Base-by-base conservation (phyloP, 1,139 yeast genomes). In the Nakaseomyces kungkrabaensis region DNA sequence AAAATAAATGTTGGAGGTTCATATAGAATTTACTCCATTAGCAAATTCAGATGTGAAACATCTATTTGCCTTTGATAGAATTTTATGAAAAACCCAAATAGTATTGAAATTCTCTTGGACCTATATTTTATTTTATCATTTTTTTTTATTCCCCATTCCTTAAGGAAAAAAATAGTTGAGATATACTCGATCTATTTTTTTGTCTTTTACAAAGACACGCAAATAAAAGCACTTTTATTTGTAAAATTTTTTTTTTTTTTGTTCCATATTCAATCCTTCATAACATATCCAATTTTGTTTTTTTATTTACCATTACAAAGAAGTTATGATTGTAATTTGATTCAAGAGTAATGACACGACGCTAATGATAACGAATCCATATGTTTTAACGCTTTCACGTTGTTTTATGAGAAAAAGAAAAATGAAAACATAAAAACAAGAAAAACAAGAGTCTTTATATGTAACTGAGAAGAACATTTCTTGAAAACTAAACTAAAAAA, bases 331-430 rank as follows among this genome's bases (percentile, higher is more conserved):
- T 37, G 26, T 13, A 37, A 37, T 37, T 11, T 25, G 42, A 38
- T n/a, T 38, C 31, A 38, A 26, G 42, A 38, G 22, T 38, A 38
- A 38, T 38, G 42, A 38, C 31, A 38, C 31, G 42, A 38, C 42
- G 31, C 29, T 38, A 38, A 38, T 38, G 42, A 38, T 38, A 38
- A 38, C 42, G 42, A 38, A 5, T 38, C 42, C 31, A 24, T 26
- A 9, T 37, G 7, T 38, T 38, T 38, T 38, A 38, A 38, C 42
- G 42, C 42, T 38, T 38, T 38, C 13, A 38, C 42, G 42, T 17
- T 38, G 42, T 38, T 38, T 38, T 38, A 38, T 38, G 42, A 25
- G 37, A 36, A 25, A 37, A 33, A 24, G 36, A 37, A 37, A 13
- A 37, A 17, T 32, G 26, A 27, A 45, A 32, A 45, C 13, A 45